Base-by-base conservation (phyloP, 1,284 basidiomycete genomes). In the Ustilago cynodontis region DNA sequence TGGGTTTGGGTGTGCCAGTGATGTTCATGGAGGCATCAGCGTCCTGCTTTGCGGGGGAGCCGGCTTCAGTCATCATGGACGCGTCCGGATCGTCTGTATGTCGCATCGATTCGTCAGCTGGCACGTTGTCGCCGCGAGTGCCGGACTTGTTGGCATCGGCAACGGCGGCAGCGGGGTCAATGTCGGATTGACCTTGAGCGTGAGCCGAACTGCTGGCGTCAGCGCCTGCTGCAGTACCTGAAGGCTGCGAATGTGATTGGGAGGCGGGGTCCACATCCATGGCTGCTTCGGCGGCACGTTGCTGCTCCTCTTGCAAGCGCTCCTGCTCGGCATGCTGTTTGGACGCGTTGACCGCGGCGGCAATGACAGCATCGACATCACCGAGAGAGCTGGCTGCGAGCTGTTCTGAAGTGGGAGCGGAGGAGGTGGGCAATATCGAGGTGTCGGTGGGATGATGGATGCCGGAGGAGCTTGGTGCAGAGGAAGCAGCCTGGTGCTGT, bases 291-390 rank as follows among this genome's bases (percentile, higher is more conserved):
- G 41, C 7, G 11, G 41, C 20, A n/a, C 20, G 60, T 37, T 65
- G 55, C 52, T 65, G 56, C 65, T 76, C 60, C 22, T 64, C 66
- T 49, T 71, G 68, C 0, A 57, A 57, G 11, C 70, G 64, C 43
- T 72, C 70, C 43, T 72, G 64, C 31, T 67, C 70, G 18, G 70
- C 70, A 28, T 72, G 70, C 52, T 63, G 64, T 57, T 72, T 72
- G 52, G 65, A 69, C 1, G 73, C 73, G 47, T 70, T 67, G 54
- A 70, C 73, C 31, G 73, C 73, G 45, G 73, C 73, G 14, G 73
- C 73, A 9, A 76, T 66, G 41, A 71, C 73, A 16, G 73, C 73
- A 45, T 68, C 60, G 6, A 76, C 73, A 52, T 76, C 73, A 41
- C 73, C 68, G 7, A 76, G 66, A 22, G 67, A 71, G 59, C 49